A percentile compares a stretch with the other conserved stretches of the same genome.
Evolutionary conservation across 306 rosid genomes (phyloP).

Genomic region (Luffa aegyptiaca): DNA sequence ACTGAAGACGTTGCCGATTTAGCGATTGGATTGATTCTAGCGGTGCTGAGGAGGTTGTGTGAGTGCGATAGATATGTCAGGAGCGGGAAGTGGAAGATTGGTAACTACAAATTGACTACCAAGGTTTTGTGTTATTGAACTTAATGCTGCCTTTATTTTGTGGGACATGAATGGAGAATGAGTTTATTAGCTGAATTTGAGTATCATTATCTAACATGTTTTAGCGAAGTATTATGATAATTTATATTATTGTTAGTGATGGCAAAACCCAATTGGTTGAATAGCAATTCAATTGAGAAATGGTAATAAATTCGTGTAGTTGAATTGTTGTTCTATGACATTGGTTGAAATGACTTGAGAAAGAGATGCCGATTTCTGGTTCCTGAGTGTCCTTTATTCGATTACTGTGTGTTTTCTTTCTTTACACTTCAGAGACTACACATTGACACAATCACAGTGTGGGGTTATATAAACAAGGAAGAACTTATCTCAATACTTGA

Average conservation of each 20-base stretch:
- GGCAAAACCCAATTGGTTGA: neutral
- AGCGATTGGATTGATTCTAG: constrained; percentile 44
- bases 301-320: neutral
- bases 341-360: neutral
- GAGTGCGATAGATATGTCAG: constrained; percentile 59
- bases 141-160: neutral
- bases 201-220: neutral
- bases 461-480: neutral
- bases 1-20: constrained; percentile 77
- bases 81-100: constrained; percentile 53
- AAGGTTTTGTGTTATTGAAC: constrained; percentile 30
- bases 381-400: neutral
- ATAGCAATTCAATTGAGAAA: neutral
- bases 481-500: neutral
- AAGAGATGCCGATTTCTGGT: neutral
- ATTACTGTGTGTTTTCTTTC: neutral
- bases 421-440: neutral
- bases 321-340: neutral
- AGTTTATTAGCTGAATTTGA: neutral
- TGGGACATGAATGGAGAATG: neutral
- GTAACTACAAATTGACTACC: constrained; percentile 54
- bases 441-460: neutral
- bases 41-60: constrained; percentile 48
- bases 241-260: neutral
- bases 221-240: neutral